Conservation (phyloP, 257 asterid species). For the Solanum clarkiae region DNA sequence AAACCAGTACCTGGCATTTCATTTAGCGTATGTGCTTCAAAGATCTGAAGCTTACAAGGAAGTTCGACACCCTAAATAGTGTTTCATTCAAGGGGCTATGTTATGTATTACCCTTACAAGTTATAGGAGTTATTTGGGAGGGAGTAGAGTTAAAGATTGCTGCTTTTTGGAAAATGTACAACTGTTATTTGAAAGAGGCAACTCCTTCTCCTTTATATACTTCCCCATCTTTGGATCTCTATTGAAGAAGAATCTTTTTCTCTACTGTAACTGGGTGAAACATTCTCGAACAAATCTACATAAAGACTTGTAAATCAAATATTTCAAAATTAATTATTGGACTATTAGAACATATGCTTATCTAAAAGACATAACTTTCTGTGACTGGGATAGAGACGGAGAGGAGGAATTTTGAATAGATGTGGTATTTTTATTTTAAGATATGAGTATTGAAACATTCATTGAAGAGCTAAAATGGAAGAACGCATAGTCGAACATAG, state of each 20-base stretch:
- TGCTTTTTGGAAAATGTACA: neutral
- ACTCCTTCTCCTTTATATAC: neutral
- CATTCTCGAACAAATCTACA: neutral
- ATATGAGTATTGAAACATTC: neutral
- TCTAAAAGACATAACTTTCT: neutral
- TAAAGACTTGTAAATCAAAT: neutral
- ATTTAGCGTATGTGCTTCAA: neutral
- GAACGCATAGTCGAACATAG: neutral
- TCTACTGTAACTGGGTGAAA: neutral
- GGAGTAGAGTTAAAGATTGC: neutral
- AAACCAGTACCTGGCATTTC: neutral
- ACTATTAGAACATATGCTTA: neutral
- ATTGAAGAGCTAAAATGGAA: neutral
- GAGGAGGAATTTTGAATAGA: neutral
- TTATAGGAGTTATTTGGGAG: neutral
- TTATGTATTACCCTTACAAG: neutral
- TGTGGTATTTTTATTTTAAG: neutral
- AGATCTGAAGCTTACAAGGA: neutral
- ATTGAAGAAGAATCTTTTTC: neutral
- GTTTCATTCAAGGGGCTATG: neutral
- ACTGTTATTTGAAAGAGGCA: neutral
- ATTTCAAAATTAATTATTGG: neutral
- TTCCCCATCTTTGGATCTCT: neutral
- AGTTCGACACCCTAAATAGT: neutral
- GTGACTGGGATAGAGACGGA: neutral